A percentile compares a stretch with the other conserved stretches of the same genome.
phyloP scores from a whole-genome alignment of 176 grass and related monocot genomes.

The Phragmites australis region DNA sequence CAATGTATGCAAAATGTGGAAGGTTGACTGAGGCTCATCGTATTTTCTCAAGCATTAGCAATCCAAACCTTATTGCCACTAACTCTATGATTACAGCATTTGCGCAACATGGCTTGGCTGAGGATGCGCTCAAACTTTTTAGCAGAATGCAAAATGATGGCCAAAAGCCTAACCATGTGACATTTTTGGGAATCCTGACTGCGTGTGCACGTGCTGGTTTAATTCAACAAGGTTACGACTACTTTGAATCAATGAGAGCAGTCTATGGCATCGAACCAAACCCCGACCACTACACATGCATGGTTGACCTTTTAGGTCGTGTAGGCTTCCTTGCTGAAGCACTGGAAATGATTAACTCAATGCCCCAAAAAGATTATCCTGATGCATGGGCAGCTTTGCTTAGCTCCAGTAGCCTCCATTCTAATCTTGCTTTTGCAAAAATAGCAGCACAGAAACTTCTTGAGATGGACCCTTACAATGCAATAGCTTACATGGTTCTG shows the following conservation, averaged over 20 bases:
- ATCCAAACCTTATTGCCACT: conserved; percentile 49
- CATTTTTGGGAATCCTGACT: conserved; percentile 67
- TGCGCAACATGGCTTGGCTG: conserved; percentile 59
- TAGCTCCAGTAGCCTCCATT: conserved; percentile 63
- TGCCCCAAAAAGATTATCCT: conserved; percentile 48
- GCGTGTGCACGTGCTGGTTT: conserved; percentile 61
- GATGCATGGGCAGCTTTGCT: conserved; percentile 67
- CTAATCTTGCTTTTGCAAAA: conserved; percentile 62
- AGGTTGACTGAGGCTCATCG: conserved; percentile 52
- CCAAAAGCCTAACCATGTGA: conserved; percentile 56
- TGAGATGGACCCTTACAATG: conserved; percentile 51
- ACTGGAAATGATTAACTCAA: conserved; percentile 55
- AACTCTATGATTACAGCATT: conserved; percentile 74
- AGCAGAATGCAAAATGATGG: conserved; percentile 45
- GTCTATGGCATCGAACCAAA: conserved; percentile 51
- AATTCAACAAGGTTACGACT: conserved; percentile 58
- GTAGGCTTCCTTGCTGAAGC: conserved; percentile 59
- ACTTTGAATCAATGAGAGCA: conserved; percentile 59
- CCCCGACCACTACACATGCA: conserved; percentile 64
- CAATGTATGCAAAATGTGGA: conserved; percentile 79
- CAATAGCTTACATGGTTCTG: conserved; percentile 53
- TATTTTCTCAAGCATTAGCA: conserved; percentile 48
- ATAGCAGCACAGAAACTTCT: conserved; percentile 63
- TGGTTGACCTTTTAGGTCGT: conserved; percentile 73
- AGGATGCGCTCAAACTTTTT: conserved; percentile 60